These are phyloP conservation scores for Leptographium galeiforme DNA, from an alignment of 2,329 filamentous ascomycete genomes.

Conservation along the genomic window DNA sequence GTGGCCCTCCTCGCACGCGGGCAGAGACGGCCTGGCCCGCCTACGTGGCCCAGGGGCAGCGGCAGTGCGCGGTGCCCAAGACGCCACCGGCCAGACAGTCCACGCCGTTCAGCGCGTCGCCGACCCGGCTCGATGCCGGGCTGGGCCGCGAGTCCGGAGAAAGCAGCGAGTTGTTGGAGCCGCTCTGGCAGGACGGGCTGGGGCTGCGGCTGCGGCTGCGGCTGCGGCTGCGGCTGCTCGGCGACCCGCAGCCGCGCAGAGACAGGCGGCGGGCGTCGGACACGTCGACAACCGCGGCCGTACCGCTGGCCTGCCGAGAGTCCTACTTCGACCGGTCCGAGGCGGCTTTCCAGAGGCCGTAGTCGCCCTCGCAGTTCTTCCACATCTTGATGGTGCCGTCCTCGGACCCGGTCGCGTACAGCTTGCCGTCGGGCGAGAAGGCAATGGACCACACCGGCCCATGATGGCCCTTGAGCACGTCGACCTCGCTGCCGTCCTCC, in stretches of 20 bases:
- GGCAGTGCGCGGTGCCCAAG: no score
- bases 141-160: neutral
- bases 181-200: conserved; percentile 3
- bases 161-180: neutral
- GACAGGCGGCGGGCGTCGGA: neutral
- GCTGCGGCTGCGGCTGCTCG: conserved; percentile 4
- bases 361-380: conserved; percentile 56
- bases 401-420: conserved; percentile 93
- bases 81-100: neutral
- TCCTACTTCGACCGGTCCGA: conserved; percentile 24
- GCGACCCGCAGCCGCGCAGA: neutral
- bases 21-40: no score
- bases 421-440: conserved; percentile 88
- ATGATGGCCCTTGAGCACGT: conserved; percentile 92
- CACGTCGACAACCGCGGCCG: neutral
- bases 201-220: conserved; percentile 5
- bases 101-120: neutral
- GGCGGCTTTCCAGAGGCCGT: conserved; percentile 47
- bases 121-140: conserved; percentile 1
- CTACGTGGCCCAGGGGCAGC: no score
- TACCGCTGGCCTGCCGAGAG: conserved; percentile 7
- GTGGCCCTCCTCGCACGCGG: no score
- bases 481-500: conserved; percentile 70
- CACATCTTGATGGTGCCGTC: conserved; percentile 95
- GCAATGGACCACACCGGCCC: conserved; percentile 93